These are phyloP conservation scores for Emiliania huxleyi DNA, from an alignment of 78 protist species.

Conservation along the genomic window DNA sequence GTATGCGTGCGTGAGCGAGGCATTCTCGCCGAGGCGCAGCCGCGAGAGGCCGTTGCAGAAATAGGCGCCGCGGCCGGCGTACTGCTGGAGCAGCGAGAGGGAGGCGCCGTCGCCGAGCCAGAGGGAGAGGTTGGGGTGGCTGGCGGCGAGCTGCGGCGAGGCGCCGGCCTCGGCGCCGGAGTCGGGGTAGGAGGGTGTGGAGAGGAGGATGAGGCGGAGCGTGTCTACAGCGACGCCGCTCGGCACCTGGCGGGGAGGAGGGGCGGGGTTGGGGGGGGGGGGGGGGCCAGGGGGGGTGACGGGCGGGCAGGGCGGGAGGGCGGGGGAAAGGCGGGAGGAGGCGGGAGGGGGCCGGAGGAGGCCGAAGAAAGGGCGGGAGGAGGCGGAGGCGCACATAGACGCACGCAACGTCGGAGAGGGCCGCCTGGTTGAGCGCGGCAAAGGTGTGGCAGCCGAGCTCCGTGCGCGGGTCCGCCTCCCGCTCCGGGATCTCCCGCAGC, in stretches of 20 bases:
- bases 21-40: background rate
- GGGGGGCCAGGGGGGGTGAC: too few species aligned
- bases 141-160: too few species aligned
- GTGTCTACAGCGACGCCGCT: too few species aligned
- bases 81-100: background rate
- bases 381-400: background rate
- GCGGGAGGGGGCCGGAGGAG: too few species aligned
- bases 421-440: background rate
- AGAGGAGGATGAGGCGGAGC: too few species aligned
- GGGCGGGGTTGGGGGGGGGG: too few species aligned
- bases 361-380: background rate
- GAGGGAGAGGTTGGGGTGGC: background rate
- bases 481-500: background rate
- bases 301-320: too few species aligned
- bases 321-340: too few species aligned
- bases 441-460: background rate
- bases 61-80: background rate
- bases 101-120: background rate
- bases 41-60: background rate
- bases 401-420: background rate
- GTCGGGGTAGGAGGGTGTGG: too few species aligned
- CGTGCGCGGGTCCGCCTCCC: background rate
- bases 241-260: too few species aligned
- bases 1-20: background rate
- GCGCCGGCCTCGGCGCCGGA: too few species aligned